phyloP scores from a whole-genome alignment of 495 filamentous ascomycete species.

The Eremomyces bilateralis region DNA sequence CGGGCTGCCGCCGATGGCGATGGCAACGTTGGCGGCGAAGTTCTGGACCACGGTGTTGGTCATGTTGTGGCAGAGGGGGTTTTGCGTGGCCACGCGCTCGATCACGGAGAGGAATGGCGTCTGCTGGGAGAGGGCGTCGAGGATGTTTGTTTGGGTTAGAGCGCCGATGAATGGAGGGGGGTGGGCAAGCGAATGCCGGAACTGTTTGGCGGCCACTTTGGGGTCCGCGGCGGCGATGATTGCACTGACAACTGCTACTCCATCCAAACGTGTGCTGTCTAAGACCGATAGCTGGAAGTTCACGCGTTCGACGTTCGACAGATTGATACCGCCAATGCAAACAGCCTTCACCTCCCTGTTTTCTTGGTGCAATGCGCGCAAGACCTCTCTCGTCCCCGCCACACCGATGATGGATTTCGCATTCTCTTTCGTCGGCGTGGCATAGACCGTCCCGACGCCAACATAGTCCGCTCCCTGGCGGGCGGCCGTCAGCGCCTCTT shows the following conservation, averaged over 20 bases:
- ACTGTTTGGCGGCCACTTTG: constrained; percentile 30
- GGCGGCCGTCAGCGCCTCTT: constrained; percentile 45
- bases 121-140: constrained; percentile 10
- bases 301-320: constrained; percentile 50
- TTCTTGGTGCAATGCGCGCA: constrained; percentile 27
- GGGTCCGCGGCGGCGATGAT: constrained; percentile 56
- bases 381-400: constrained; percentile 49
- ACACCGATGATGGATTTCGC: constrained; percentile 68
- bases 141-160: constrained; percentile 5
- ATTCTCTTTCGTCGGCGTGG: constrained; percentile 56
- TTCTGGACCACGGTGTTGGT: constrained; percentile 89
- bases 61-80: constrained; percentile 86
- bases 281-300: constrained; percentile 37
- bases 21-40: constrained; percentile 61
- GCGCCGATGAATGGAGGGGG: constrained; percentile 26
- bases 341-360: constrained; percentile 25
- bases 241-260: constrained; percentile 76
- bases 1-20: constrained; percentile 48
- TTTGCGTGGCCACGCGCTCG: constrained; percentile 30
- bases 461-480: constrained; percentile 65
- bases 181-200: constrained; percentile 27
- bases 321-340: constrained; percentile 76
- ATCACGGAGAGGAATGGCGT: constrained; percentile 30
- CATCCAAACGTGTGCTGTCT: constrained; percentile 34
- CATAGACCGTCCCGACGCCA: constrained; percentile 48